phyloP scores from a whole-genome alignment of 179 eudicot genomes.

The Camellia oleifera region DNA sequence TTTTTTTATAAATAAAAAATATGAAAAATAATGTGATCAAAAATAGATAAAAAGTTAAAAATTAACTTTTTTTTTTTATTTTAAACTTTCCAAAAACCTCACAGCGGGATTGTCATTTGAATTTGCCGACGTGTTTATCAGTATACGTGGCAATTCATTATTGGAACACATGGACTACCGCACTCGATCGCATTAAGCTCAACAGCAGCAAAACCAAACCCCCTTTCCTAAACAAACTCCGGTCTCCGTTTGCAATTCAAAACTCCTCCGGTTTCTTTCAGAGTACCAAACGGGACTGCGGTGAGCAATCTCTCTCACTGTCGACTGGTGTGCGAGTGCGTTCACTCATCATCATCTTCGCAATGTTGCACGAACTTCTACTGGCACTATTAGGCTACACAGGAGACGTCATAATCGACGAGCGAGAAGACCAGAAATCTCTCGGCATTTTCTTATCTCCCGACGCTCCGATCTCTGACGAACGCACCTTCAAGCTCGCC shows the following conservation, averaged over 20 bases:
- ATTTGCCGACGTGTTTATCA: no score
- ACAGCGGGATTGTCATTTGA: no score
- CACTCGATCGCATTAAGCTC: no score
- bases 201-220: no score
- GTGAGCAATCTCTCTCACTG: constrained; percentile 7
- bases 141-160: no score
- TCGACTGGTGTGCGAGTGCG: neutral
- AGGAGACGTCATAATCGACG: constrained; percentile 92
- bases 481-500: constrained; percentile 77
- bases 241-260: neutral
- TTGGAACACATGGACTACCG: no score
- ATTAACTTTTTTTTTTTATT: no score
- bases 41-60: no score
- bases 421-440: constrained; percentile 42
- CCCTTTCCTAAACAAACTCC: no score
- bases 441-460: constrained; percentile 42
- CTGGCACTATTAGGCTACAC: constrained; percentile 87
- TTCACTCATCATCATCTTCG: neutral
- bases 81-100: no score
- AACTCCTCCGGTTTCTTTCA: neutral
- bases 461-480: constrained; percentile 48
- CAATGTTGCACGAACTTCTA: constrained; percentile 86
- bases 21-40: no score
- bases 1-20: no score
- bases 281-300: neutral